A percentile compares a stretch with the other conserved stretches of the same genome.
These are phyloP conservation scores for Achlya hypogyna DNA, from an alignment of 352 stramenopile species.

Conservation along the genomic window DNA sequence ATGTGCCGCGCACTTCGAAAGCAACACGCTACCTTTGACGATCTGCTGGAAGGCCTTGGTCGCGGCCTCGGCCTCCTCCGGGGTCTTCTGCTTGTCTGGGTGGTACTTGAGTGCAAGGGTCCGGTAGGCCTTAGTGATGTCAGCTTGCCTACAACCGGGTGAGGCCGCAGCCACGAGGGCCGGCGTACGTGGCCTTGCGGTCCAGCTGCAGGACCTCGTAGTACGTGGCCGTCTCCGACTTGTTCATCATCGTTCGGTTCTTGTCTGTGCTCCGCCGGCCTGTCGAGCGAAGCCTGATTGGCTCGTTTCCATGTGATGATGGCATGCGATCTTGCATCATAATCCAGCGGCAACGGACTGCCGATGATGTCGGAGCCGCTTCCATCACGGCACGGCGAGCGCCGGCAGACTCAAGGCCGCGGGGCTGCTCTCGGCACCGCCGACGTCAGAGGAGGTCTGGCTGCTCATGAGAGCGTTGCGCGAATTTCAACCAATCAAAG, in stretches of 20 bases:
- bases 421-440: too few relatives aligned
- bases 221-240: slow-evolving; percentile 11
- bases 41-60: slow-evolving; percentile 17
- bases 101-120: slow-evolving; percentile 18
- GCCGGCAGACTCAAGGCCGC: too few relatives aligned
- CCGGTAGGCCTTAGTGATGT: slow-evolving; percentile 19
- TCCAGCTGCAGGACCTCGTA: slow-evolving; percentile 16
- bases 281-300: not conserved
- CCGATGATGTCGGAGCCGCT: not conserved
- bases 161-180: not conserved
- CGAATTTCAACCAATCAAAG: too few relatives aligned
- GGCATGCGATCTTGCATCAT: not conserved
- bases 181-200: slow-evolving; percentile 8
- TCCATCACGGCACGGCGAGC: too few relatives aligned
- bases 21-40: slow-evolving; percentile 13
- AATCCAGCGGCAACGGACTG: not conserved
- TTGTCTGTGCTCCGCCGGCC: too few relatives aligned
- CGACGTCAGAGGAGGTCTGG: too few relatives aligned
- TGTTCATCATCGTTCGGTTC: not conserved
- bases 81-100: slow-evolving; percentile 17
- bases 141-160: slow-evolving; percentile 9
- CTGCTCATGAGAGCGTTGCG: too few relatives aligned
- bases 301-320: not conserved
- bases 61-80: slow-evolving; percentile 6
- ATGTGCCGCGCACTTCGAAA: not conserved